A percentile compares a stretch with the other conserved stretches of the same genome.
phyloP scores from a whole-genome alignment of 371 early-diverging fungal genomes.

The Mortierella sp. region DNA sequence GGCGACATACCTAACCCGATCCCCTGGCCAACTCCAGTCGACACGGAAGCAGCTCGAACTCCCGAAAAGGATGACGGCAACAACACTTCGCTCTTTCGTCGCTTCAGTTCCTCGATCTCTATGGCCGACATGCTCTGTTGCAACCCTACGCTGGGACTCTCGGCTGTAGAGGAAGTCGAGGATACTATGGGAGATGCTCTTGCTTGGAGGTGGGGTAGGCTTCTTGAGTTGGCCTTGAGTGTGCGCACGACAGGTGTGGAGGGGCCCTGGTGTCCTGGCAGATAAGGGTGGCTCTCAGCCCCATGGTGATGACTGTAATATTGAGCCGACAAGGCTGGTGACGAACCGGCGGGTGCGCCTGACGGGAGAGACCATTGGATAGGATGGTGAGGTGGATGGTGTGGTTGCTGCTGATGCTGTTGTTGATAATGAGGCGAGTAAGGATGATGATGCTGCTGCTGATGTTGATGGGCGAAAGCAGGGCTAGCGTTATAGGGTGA shows the following conservation, averaged over 20 bases:
- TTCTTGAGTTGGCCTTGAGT: slow-evolving; percentile 51
- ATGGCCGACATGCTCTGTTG: slow-evolving; percentile 36
- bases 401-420: slow-evolving; percentile 7
- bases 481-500: slow-evolving; percentile 11
- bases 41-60: background rate
- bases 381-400: slow-evolving; percentile 10
- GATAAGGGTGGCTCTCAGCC: slow-evolving; percentile 17
- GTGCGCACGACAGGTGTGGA: slow-evolving; percentile 29
- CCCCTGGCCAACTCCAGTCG: slow-evolving; percentile 11
- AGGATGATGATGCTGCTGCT: slow-evolving; percentile 24
- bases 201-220: slow-evolving; percentile 49
- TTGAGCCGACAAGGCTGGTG: slow-evolving; percentile 11
- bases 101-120: slow-evolving; percentile 40
- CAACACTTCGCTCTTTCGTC: slow-evolving; percentile 42
- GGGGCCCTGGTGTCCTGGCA: slow-evolving; percentile 13
- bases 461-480: slow-evolving; percentile 21
- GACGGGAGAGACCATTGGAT: slow-evolving; percentile 28
- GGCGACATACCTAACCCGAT: slow-evolving; percentile 46
- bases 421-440: slow-evolving; percentile 19
- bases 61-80: slow-evolving; percentile 33
- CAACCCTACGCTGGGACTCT: slow-evolving; percentile 22
- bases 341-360: slow-evolving; percentile 16
- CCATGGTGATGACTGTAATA: slow-evolving; percentile 9
- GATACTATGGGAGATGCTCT: slow-evolving; percentile 14
- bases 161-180: slow-evolving; percentile 16